These are phyloP conservation scores for Noccaea bulbosa DNA, from an alignment of 345 rosid genomes.

Conservation along the genomic window DNA sequence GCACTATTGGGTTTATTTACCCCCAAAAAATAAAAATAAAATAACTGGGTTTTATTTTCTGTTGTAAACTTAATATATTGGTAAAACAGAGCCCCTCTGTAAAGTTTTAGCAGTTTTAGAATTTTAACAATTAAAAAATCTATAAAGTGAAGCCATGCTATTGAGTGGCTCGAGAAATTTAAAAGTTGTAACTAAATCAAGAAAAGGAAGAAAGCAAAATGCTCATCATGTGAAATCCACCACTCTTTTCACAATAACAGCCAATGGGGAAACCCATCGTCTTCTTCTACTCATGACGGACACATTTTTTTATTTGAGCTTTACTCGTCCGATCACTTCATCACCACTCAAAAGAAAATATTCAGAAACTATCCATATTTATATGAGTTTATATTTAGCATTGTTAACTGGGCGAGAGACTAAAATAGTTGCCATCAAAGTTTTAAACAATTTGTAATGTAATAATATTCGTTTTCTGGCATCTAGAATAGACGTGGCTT, in stretches of 20 bases:
- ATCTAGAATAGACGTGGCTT: neutral
- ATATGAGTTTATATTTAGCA: neutral
- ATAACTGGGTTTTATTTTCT: no score
- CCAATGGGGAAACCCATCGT: conserved; percentile 29
- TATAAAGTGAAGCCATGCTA: conserved; percentile 31
- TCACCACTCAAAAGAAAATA: conserved; percentile 16
- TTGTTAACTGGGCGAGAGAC: neutral
- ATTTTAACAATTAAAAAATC: neutral
- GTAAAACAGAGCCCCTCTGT: conserved; percentile 17
- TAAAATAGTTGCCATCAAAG: neutral
- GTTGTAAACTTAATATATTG: no score
- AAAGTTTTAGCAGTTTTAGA: conserved; percentile 20
- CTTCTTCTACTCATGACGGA: conserved; percentile 38
- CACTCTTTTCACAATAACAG: conserved; percentile 25
- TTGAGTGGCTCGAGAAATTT: conserved; percentile 44
- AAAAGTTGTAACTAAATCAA: conserved; percentile 26
- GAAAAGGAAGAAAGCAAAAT: conserved; percentile 30
- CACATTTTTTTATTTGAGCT: conserved; percentile 11
- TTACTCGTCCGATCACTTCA: conserved; percentile 37
- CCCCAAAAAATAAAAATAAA: no score
- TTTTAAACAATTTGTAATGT: neutral
- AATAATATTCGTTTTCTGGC: neutral
- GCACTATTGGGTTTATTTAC: neutral
- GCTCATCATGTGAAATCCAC: conserved; percentile 43
- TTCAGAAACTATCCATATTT: neutral